These are phyloP conservation scores for Bisporella sp. DNA, from an alignment of 2,329 filamentous ascomycete species.

Conservation along the genomic window DNA sequence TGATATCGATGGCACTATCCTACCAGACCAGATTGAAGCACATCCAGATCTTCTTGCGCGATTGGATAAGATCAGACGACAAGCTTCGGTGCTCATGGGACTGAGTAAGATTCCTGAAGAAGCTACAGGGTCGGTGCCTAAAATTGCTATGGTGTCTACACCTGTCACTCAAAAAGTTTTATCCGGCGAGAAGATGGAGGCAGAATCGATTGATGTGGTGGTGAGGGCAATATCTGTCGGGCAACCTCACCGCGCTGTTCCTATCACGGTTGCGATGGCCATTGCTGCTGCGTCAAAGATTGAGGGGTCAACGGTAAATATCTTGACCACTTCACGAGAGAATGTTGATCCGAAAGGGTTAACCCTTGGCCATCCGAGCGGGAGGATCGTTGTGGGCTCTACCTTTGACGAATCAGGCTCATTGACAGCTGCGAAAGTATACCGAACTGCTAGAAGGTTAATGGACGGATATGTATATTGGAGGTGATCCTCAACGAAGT, in stretches of 20 bases:
- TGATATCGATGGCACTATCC: slow-evolving; percentile 40
- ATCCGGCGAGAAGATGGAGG: slow-evolving; percentile 29
- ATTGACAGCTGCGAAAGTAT: slow-evolving; percentile 35
- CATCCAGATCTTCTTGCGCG: slow-evolving; percentile 35
- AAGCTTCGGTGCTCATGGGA: slow-evolving; percentile 55
- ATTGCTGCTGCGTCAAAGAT: slow-evolving; percentile 41
- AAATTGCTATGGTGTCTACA: slow-evolving; percentile 50
- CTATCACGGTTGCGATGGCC: slow-evolving; percentile 46
- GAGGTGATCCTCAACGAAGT: slow-evolving; percentile 16
- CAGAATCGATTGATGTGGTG: slow-evolving; percentile 30
- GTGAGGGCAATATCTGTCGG: slow-evolving; percentile 46
- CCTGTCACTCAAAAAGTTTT: slow-evolving; percentile 31
- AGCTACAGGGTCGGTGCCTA: slow-evolving; percentile 54
- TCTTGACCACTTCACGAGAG: slow-evolving; percentile 17
- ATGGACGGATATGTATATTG: slow-evolving; percentile 40
- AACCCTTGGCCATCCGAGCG: slow-evolving; percentile 39
- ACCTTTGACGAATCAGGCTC: slow-evolving; percentile 29
- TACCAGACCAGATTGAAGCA: slow-evolving; percentile 46
- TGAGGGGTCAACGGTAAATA: slow-evolving; percentile 31
- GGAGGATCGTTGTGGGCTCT: slow-evolving; percentile 36
- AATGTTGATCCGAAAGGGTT: slow-evolving; percentile 27
- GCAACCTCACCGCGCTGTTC: slow-evolving; percentile 49
- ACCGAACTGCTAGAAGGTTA: slow-evolving; percentile 38
- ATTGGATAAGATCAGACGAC: slow-evolving; percentile 49
- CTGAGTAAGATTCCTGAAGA: slow-evolving; percentile 35